Evolutionary conservation across 192 early-diverging fungal genomes (phyloP), one percentile per base, ranked within the genome.

Genomic region (Linnemannia zychae): DNA sequence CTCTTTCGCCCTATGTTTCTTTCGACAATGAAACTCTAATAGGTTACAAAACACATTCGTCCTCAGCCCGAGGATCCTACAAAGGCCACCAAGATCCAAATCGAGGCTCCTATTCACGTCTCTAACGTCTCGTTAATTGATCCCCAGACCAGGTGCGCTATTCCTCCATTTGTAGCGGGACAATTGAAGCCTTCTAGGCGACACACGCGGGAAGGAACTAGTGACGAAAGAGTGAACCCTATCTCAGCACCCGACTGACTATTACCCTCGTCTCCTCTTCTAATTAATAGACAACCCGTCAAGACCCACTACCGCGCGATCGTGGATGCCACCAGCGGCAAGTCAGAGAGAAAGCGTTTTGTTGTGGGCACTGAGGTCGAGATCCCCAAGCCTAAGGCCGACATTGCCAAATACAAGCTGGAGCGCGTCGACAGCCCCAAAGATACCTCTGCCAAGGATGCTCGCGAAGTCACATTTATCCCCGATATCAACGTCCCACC

Each of bases 41-140:
- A 86, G 91, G 90, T 83, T 84, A 93, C 57, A 90, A 92, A 77
- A 89, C 92, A 49, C 91, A 91, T 76, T 89, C 92, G 57, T 84
- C 93, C 60, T 83, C 88, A 79, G 68, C 18, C 82, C 17, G 73
- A 60, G 33, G 82, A 84, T 33, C 82, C 82, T 36, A 79, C 82
- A 69, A 84, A 84, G 37, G 88, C 92, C 4, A 90, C 82, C 20
- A 91, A 75, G 57, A 88, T 95, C 66, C 89, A 88, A 68, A 92
- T 92, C 77, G 94, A 94, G 74, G 90, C 91, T 81, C 94, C 93
- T 12, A 92, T 96, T 47, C 91, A 93, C 73, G 90, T 94, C 67
- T 92, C 93, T 4, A 92, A 96, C 78, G 88, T 96, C 7, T 89
- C 91, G 12, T 74, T 96, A 69, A 87, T 96, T n/a, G 95, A 96